Conservation (phyloP, 1,139 yeast species). For the Candida glucosophila region DNA sequence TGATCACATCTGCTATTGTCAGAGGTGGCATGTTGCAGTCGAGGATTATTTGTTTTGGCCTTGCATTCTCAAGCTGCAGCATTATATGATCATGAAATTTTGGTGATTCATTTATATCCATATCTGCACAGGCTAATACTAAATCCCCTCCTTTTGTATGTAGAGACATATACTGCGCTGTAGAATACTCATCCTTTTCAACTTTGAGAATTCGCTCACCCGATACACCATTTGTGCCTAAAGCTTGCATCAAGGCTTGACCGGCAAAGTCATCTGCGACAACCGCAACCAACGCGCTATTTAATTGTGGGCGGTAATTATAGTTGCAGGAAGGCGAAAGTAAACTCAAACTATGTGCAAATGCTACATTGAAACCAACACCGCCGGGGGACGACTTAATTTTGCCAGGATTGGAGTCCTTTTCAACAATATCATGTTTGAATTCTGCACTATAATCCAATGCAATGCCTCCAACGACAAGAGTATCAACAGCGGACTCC, state of each 20-base stretch:
- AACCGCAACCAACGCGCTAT: too few species aligned
- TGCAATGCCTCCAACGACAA: conserved; percentile 72
- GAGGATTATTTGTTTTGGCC: conserved; percentile 42
- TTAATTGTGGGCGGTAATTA: conserved; percentile 24
- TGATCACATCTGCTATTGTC: conserved; percentile 31
- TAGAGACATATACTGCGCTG: conserved; percentile 69
- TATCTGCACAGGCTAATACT: conserved; percentile 75
- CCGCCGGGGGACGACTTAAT: conserved; percentile 64
- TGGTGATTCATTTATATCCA: conserved; percentile 54
- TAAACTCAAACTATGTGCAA: conserved; percentile 44
- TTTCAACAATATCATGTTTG: conserved; percentile 17
- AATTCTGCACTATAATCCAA: conserved; percentile 54
- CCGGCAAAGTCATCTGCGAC: conserved; percentile 57
- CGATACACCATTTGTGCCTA: conserved; percentile 22
- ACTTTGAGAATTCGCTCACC: conserved; percentile 28
- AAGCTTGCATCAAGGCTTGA: conserved; percentile 22
- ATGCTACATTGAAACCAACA: conserved; percentile 70
- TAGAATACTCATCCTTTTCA: conserved; percentile 14
- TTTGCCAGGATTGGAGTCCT: conserved; percentile 71
- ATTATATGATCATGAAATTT: conserved; percentile 34
- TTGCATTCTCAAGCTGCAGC: conserved; percentile 17
- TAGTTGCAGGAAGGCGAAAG: not conserved
- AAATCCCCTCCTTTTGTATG: conserved; percentile 58
- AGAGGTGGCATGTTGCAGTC: conserved; percentile 60
- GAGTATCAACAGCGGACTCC: conserved; percentile 12